Evolutionary conservation across 1,284 basidiomycete genomes (phyloP).

Genomic region (Melampsora occidentalis): DNA sequence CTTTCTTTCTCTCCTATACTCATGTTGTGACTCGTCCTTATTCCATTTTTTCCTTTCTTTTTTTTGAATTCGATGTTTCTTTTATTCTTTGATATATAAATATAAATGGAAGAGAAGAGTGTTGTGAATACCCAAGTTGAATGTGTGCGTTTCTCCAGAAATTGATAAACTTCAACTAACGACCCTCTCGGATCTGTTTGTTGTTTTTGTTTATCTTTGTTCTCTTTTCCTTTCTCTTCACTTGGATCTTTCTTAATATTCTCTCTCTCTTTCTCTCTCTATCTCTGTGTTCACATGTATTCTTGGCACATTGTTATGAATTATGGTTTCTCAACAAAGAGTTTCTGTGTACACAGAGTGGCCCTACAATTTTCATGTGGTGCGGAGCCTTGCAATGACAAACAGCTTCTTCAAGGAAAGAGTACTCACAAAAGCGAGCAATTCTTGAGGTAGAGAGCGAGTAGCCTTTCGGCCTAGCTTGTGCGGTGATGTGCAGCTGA

Average conservation of each 20-base stretch:
- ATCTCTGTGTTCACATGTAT: neutral
- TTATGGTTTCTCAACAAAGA: no score
- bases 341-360: no score
- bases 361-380: no score
- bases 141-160: no score
- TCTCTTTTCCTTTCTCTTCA: neutral
- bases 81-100: neutral
- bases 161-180: neutral
- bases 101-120: neutral
- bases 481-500: no score
- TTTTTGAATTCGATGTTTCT: neutral
- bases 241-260: neutral
- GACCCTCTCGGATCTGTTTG: neutral
- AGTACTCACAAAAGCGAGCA: no score
- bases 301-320: conserved; percentile 10
- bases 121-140: neutral
- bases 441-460: no score
- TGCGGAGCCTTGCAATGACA: no score
- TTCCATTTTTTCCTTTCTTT: neutral
- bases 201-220: neutral
- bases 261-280: no score
- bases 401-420: no score
- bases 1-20: neutral
- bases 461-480: no score
- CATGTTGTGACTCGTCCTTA: conserved; percentile 9